Conservation (phyloP, 257 asterid species). For the Petunia secreta region DNA sequence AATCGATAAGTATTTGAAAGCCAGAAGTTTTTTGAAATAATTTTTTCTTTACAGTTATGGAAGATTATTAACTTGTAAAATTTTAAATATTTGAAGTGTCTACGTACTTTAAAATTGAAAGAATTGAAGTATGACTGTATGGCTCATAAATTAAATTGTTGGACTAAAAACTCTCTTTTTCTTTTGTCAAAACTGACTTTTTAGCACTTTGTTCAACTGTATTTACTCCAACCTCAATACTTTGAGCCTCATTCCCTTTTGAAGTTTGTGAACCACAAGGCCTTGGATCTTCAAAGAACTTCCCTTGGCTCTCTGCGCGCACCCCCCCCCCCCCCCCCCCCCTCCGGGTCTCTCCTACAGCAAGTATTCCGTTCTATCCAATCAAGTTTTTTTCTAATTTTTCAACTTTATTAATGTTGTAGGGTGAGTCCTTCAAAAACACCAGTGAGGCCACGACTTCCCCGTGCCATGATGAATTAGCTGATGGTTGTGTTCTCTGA, state of each 20-base stretch:
- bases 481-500: background rate
- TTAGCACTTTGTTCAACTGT: background rate
- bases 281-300: background rate
- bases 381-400: background rate
- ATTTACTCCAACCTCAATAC: background rate
- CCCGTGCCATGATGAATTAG: constrained; percentile 47
- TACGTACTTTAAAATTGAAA: background rate
- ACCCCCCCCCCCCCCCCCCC: background rate
- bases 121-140: background rate
- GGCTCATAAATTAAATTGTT: background rate
- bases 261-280: background rate
- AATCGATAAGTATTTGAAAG: background rate
- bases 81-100: background rate
- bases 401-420: constrained; percentile 11
- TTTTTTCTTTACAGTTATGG: background rate
- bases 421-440: constrained; percentile 99
- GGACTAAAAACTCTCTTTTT: background rate
- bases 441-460: constrained; percentile 84
- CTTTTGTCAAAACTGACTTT: background rate
- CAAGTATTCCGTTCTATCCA: background rate
- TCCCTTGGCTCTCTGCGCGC: background rate
- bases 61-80: constrained; percentile 5
- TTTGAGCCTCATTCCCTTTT: background rate
- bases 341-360: background rate
- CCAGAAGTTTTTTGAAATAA: background rate